These are phyloP conservation scores for Emmonsia crescens DNA, from an alignment of 2,329 filamentous ascomycete genomes.

Conservation along the genomic window DNA sequence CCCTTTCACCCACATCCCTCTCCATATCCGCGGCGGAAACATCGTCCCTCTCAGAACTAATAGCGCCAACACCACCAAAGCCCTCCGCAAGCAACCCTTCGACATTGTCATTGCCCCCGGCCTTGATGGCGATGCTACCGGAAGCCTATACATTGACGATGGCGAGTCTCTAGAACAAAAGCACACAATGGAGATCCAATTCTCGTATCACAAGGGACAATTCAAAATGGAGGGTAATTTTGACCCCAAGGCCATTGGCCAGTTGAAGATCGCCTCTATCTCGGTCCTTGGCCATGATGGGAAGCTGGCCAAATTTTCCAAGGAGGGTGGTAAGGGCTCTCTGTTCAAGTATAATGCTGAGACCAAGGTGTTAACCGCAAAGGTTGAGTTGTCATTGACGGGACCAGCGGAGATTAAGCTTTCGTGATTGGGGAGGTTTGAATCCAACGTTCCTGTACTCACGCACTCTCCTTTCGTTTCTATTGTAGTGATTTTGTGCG, in stretches of 20 bases:
- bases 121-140: conserved; percentile 50
- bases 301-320: neutral
- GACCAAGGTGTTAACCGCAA: conserved; percentile 1
- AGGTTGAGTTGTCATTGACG: conserved; percentile 6
- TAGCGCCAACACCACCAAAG: conserved; percentile 50
- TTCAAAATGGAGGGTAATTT: conserved; percentile 15
- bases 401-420: conserved; percentile 4
- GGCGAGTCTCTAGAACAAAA: conserved; percentile 56
- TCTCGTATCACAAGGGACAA: conserved; percentile 43
- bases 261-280: conserved; percentile 38
- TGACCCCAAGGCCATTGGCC: conserved; percentile 14
- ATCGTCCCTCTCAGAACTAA: conserved; percentile 47
- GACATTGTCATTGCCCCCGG: conserved; percentile 59
- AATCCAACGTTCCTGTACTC: no score
- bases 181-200: conserved; percentile 43
- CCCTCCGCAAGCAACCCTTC: conserved; percentile 53
- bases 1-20: conserved; percentile 44
- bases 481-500: neutral
- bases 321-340: neutral
- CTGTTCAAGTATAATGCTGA: conserved; percentile 6
- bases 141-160: conserved; percentile 67
- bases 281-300: conserved; percentile 37
- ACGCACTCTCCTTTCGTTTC: no score
- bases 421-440: neutral
- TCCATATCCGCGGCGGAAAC: conserved; percentile 51